Evolutionary conservation across 192 early-diverging fungal genomes (phyloP), one percentile per base, ranked within the genome.

Genomic region (Gamsiella multidivaricata): DNA sequence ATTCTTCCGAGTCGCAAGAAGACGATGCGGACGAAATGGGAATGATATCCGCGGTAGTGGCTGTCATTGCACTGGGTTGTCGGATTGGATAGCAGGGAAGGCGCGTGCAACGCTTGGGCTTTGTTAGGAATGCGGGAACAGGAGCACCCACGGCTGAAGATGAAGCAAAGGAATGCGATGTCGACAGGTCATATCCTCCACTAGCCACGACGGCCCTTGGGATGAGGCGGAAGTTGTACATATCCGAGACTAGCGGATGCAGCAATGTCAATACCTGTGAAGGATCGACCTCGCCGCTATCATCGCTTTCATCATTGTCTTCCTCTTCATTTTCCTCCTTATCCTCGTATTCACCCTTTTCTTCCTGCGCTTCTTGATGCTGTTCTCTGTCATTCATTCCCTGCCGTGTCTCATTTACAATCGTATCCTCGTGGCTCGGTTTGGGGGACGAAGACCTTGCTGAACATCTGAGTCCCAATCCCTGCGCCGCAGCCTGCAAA

Each of bases 191-290:
- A n/a, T n/a, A n/a, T n/a, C n/a, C n/a, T n/a, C n/a, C n/a, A n/a
- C n/a, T n/a, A n/a, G n/a, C n/a, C n/a, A 50, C 43, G 31, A 45
- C 43, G 4, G 9, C 23, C 6, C 23, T 68, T 8, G 74, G 66
- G 25, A 78, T 78, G 39, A 78, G 52, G 18, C 74, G 52, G 29
- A 78, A 78, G 39, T 50, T 78, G 65, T 78, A 78, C 74, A 78
- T 69, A 49, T 78, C 74, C 18, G 74, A 78, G 14, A 69, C 74
- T 18, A 78, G 46, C 2, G 74, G 74, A 25, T 45, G 52, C 20
- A 78, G 20, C 43, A 78, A 20, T 9, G 74, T 69, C 66, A 78
- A 39, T 5, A 78, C 54, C 39, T 78, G 74, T 22, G 41, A 63
- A 18, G 62, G 42, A 10, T 78, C 65, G 3, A 69, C 47, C 11